Percentiles rank a stretch among this genome's conserved stretches.
Evolutionary conservation across 78 protist genomes (phyloP).

Genomic region (Planoprotostelium fungivorum): DNA sequence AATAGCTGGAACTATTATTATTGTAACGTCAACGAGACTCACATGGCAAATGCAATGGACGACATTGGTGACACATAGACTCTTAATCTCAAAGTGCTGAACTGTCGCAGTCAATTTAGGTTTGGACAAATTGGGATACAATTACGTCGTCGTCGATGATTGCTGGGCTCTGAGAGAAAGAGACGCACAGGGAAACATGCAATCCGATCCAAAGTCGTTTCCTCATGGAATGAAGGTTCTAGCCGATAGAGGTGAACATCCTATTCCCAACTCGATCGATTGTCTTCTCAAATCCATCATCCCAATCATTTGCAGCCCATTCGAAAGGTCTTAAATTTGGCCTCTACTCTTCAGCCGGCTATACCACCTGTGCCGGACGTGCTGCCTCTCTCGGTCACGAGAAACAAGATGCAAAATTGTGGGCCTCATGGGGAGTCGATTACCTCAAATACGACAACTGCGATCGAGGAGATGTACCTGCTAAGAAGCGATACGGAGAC

Average conservation of each 20-base stretch:
- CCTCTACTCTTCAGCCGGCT: conserved; percentile 77
- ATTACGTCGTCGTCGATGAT: conserved; percentile 56
- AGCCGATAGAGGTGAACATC: conserved; percentile 50
- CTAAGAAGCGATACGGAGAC: conserved; percentile 13
- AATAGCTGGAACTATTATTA: conserved; percentile 53
- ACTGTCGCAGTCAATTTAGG: not conserved
- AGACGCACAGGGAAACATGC: not conserved
- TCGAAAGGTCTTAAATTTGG: conserved; percentile 75
- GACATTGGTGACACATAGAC: conserved; percentile 67
- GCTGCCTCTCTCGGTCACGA: conserved; percentile 59
- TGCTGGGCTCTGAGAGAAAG: conserved; percentile 42
- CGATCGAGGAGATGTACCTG: not conserved
- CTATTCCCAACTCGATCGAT: not conserved
- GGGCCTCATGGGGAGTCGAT: conserved; percentile 59
- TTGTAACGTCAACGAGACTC: conserved; percentile 67
- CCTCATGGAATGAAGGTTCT: conserved; percentile 75
- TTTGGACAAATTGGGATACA: conserved; percentile 45
- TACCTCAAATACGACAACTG: conserved; percentile 54
- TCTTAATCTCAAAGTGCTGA: not conserved
- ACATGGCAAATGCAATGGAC: conserved; percentile 62
- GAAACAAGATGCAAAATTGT: conserved; percentile 32
- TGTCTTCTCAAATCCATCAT: not conserved
- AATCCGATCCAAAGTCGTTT: conserved; percentile 31
- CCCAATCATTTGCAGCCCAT: conserved; percentile 14
- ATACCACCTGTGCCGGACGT: conserved; percentile 68